Percentiles rank a stretch among this genome's conserved stretches.
These are phyloP conservation scores for Yamadazyma nakazawae DNA, from an alignment of 805 yeast genomes.

Conservation along the genomic window DNA sequence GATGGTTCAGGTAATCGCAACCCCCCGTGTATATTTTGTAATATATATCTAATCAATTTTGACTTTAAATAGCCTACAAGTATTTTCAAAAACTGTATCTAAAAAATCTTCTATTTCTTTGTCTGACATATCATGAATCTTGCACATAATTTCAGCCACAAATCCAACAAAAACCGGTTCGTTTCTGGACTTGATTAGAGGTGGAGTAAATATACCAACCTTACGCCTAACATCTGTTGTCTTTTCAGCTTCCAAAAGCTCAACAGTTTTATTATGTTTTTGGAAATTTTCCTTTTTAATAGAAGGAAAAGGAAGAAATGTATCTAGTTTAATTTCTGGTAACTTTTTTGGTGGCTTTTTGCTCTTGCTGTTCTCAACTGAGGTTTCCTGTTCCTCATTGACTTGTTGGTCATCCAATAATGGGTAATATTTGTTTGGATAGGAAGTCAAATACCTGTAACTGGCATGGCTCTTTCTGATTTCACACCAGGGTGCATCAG, in stretches of 20 bases:
- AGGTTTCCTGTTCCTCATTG: background rate
- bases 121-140: slow-evolving; percentile 27
- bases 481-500: slow-evolving; percentile 99
- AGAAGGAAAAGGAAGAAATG: slow-evolving; percentile 56
- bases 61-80: slow-evolving; percentile 28
- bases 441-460: slow-evolving; percentile 49
- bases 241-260: slow-evolving; percentile 2
- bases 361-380: background rate
- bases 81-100: slow-evolving; percentile 34
- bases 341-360: slow-evolving; percentile 17
- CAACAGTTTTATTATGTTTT: slow-evolving; percentile 24
- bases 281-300: slow-evolving; percentile 62
- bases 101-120: slow-evolving; percentile 29
- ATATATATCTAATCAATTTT: slow-evolving; percentile 9
- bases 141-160: slow-evolving; percentile 56
- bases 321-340: slow-evolving; percentile 37
- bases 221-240: slow-evolving; percentile 6
- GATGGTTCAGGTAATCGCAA: background rate
- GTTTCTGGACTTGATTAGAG: slow-evolving; percentile 76
- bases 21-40: slow-evolving; percentile 1
- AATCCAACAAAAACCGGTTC: slow-evolving; percentile 87
- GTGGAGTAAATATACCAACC: slow-evolving; percentile 30
- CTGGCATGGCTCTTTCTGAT: slow-evolving; percentile 80
- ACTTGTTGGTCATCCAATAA: slow-evolving; percentile 11
- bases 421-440: slow-evolving; percentile 60